Evolutionary conservation across 139 green algal genomes (phyloP).

Genomic region (Coelastrella sp.): DNA sequence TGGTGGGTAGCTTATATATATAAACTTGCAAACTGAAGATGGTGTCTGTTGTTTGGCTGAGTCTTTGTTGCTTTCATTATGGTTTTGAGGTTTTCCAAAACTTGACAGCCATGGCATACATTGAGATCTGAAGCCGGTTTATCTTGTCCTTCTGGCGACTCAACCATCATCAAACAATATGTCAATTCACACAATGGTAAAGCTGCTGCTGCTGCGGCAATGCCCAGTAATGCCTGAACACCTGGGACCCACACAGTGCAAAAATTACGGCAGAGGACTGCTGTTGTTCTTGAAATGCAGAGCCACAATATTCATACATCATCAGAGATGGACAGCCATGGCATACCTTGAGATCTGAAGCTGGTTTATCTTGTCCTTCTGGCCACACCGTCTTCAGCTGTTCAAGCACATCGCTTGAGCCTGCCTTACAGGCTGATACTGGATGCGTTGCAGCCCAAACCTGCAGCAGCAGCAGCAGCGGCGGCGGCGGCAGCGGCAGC

Average conservation of each 20-base stretch:
- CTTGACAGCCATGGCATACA: neutral
- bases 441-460: slow-evolving; percentile 47
- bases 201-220: too few species aligned
- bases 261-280: too few species aligned
- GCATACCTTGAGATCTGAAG: neutral
- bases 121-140: neutral
- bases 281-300: too few species aligned
- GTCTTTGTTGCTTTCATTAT: too few species aligned
- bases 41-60: too few species aligned
- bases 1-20: too few species aligned
- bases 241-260: too few species aligned
- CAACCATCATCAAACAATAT: too few species aligned
- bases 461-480: slow-evolving; percentile 36
- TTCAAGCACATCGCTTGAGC: neutral
- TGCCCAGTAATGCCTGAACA: too few species aligned
- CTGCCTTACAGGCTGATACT: slow-evolving; percentile 54
- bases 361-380: neutral
- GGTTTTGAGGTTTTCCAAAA: neutral
- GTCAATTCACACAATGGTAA: too few species aligned
- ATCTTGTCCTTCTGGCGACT: neutral
- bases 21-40: too few species aligned
- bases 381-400: neutral
- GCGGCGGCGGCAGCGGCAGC: neutral
- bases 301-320: neutral
- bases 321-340: neutral